Evolutionary conservation across 768 basidiomycete species (phyloP).

Genomic region (Boletus sp.): DNA sequence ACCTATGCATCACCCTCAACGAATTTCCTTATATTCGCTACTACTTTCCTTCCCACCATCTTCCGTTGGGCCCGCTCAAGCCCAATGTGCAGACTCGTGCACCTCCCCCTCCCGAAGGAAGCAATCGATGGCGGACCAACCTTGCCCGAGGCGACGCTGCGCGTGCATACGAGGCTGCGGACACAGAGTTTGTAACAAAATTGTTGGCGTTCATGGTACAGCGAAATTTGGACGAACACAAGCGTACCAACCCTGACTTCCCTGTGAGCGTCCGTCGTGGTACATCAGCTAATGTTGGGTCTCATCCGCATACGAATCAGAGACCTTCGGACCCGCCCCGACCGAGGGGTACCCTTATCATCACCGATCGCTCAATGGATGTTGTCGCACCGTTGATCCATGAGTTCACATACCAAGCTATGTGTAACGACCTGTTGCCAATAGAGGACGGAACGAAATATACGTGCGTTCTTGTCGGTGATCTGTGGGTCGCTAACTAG

Average conservation of each 20-base stretch:
- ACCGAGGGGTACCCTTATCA: conserved; percentile 77
- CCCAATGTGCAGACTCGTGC: conserved; percentile 62
- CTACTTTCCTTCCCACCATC: conserved; percentile 79
- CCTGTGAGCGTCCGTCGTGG: conserved; percentile 51
- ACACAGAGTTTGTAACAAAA: conserved; percentile 75
- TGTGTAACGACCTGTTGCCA: conserved; percentile 91
- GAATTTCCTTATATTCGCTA: conserved; percentile 94
- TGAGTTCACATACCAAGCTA: conserved; percentile 99
- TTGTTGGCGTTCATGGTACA: conserved; percentile 86
- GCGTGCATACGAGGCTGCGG: conserved; percentile 64
- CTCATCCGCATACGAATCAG: conserved; percentile 28
- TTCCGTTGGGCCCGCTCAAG: conserved; percentile 80
- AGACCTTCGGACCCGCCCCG: conserved; percentile 55
- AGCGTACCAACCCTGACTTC: conserved; percentile 81
- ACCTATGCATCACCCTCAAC: conserved; percentile 83
- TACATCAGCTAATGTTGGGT: not conserved
- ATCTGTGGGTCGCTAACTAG: conserved; percentile 4
- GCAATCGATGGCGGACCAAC: conserved; percentile 75
- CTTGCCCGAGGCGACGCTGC: conserved; percentile 71
- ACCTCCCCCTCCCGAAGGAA: conserved; percentile 60
- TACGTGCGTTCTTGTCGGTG: conserved; percentile 52
- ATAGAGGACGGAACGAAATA: conserved; percentile 86
- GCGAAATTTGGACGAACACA: conserved; percentile 79
- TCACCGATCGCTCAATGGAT: conserved; percentile 98
- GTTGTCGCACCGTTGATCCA: conserved; percentile 86